Conservation (phyloP, 2,329 filamentous ascomycete genomes). For the Trichophyton rubrum region DNA sequence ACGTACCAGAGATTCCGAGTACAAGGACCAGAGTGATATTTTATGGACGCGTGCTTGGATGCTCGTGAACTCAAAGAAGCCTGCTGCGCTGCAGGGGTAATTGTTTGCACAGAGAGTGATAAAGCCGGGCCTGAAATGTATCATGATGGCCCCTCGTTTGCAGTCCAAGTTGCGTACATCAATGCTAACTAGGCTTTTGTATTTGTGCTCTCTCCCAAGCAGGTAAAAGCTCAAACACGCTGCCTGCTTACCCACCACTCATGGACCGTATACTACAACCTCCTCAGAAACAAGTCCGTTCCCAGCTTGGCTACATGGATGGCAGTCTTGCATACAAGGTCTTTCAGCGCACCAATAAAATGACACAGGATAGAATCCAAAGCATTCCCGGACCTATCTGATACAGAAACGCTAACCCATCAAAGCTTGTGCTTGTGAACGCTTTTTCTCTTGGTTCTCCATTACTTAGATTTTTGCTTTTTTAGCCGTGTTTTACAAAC, state of each 20-base stretch:
- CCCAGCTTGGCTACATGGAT: slow-evolving; percentile 1
- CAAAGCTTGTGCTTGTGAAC: slow-evolving; percentile 1
- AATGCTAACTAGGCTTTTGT: neutral
- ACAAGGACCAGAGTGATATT: neutral
- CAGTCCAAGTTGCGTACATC: neutral
- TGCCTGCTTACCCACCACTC: neutral
- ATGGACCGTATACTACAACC: neutral
- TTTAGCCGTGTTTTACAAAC: neutral
- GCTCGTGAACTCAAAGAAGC: neutral
- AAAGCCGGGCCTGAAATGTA: neutral
- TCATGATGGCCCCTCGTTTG: neutral
- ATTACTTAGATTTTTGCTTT: neutral
- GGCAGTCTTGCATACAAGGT: neutral
- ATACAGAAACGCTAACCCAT: neutral
- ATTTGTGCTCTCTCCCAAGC: neutral
- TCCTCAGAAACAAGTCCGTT: neutral
- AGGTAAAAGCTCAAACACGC: neutral
- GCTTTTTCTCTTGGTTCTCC: neutral
- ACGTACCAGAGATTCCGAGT: neutral
- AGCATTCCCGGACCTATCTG: neutral
- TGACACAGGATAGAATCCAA: neutral
- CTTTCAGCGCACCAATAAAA: neutral
- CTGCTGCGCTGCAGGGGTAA: neutral
- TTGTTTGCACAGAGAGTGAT: neutral
- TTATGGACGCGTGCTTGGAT: neutral